Evolutionary conservation across 2,329 filamentous ascomycete genomes (phyloP).

Genomic region (Colletotrichum orchidophilum): DNA sequence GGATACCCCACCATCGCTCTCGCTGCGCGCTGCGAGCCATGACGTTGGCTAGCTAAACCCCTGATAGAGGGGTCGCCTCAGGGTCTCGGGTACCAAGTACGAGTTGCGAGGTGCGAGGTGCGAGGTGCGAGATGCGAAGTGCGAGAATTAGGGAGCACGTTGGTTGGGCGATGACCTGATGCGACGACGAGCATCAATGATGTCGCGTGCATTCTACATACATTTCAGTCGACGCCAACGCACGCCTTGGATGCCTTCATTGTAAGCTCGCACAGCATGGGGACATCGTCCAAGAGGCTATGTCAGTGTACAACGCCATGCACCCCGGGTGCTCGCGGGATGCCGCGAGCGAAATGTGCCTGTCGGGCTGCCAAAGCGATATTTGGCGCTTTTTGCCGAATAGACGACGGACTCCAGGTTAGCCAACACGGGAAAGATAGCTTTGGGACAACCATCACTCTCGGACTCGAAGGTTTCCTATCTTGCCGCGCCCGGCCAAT

Average conservation of each 20-base stretch:
- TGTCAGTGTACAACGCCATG: background rate
- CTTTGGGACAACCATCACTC: background rate
- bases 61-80: constrained; percentile 19
- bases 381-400: constrained; percentile 11
- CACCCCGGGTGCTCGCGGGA: constrained; percentile 3
- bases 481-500: background rate
- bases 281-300: constrained; percentile 3
- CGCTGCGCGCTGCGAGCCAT: constrained; percentile 14
- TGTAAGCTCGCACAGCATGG: background rate
- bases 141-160: background rate
- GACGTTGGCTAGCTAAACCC: constrained; percentile 15
- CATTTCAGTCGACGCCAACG: constrained; percentile 2
- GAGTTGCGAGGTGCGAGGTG: background rate
- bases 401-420: constrained; percentile 14
- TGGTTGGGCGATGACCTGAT: background rate
- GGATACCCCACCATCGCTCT: constrained; percentile 26
- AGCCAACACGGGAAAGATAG: background rate
- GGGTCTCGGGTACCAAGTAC: constrained; percentile 1
- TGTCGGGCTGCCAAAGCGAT: constrained; percentile 9
- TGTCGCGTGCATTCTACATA: constrained; percentile 28
- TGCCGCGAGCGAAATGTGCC: constrained; percentile 1
- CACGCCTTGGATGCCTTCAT: constrained; percentile 6
- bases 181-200: background rate
- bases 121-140: background rate
- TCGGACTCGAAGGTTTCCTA: background rate